Conservation (phyloP, 1,284 basidiomycete genomes). For the Xanthoconium separans region DNA sequence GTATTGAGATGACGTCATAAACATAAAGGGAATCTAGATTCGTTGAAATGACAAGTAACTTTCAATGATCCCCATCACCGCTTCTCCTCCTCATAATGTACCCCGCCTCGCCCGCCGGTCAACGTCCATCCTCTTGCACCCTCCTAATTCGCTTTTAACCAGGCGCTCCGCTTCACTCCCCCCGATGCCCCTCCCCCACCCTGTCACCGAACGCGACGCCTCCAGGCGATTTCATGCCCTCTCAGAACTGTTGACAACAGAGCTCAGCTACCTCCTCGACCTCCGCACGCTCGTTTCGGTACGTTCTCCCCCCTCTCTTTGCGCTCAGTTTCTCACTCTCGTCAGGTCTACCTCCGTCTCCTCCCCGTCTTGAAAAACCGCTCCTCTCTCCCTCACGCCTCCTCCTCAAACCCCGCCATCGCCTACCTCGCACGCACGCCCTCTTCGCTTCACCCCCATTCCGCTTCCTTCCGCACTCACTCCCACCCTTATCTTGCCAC, state of each 20-base stretch:
- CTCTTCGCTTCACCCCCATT: slow-evolving; percentile 18
- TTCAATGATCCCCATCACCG: slow-evolving; percentile 18
- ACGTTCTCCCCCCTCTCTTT: slow-evolving; percentile 22
- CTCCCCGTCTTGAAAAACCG: slow-evolving; percentile 36
- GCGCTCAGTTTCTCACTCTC: neutral
- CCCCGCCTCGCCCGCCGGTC: neutral
- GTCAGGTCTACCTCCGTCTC: slow-evolving; percentile 33
- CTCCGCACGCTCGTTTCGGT: slow-evolving; percentile 75
- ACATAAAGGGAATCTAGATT: slow-evolving; percentile 14
- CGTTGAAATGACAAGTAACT: too few species aligned
- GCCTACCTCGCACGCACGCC: slow-evolving; percentile 36
- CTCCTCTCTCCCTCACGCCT: slow-evolving; percentile 29
- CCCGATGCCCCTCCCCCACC: slow-evolving; percentile 21
- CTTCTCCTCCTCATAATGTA: slow-evolving; percentile 10
- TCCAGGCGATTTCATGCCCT: slow-evolving; percentile 66
- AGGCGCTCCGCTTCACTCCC: slow-evolving; percentile 38
- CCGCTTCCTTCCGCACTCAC: slow-evolving; percentile 18
- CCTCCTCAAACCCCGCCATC: slow-evolving; percentile 43
- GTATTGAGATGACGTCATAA: slow-evolving; percentile 38
- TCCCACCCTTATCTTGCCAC: slow-evolving; percentile 19
- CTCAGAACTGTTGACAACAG: slow-evolving; percentile 80
- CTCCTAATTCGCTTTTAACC: neutral
- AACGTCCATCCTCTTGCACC: neutral
- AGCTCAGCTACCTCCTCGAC: slow-evolving; percentile 78
- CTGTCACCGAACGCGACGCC: slow-evolving; percentile 12